Evolutionary conservation across 192 early-diverging fungal species (phyloP).

Genomic region (Podila horticola): DNA sequence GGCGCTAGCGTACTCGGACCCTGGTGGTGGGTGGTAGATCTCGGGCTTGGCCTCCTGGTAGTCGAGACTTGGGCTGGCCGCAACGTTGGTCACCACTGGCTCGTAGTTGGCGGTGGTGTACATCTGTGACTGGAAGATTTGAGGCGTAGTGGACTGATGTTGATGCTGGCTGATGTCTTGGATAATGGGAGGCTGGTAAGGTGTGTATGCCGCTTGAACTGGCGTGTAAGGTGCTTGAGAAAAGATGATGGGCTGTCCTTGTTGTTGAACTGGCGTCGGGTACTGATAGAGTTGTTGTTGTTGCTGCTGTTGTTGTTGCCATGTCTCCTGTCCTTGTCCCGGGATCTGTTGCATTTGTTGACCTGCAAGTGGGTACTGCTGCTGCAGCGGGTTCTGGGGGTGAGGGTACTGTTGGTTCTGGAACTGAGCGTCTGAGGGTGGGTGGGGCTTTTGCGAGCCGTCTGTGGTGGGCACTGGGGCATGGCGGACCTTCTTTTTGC

Average conservation of each 20-base stretch:
- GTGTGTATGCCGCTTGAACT: conserved; percentile 1
- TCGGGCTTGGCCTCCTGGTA: neutral
- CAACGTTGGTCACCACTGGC: neutral
- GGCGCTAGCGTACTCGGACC: neutral
- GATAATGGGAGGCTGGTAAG: conserved; percentile 19
- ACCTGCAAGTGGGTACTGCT: no score
- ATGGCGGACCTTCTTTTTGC: neutral
- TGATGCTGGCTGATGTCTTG: conserved; percentile 12
- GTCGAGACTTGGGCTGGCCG: conserved; percentile 4
- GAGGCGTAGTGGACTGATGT: neutral
- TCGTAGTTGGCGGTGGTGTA: neutral
- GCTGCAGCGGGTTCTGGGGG: no score
- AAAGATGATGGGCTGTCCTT: neutral
- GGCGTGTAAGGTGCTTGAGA: conserved; percentile 9
- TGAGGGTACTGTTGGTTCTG: no score
- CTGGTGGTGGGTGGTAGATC: conserved; percentile 6
- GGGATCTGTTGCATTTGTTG: no score
- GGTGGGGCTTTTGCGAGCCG: neutral
- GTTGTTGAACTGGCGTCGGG: neutral
- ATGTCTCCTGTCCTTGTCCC: no score
- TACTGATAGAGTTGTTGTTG: conserved; percentile 2
- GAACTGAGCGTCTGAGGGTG: no score
- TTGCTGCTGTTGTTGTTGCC: neutral
- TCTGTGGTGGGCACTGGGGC: neutral
- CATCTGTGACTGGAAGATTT: neutral